phyloP scores from a whole-genome alignment of 2,329 filamentous ascomycete genomes.

The Exophiala phaeomuriformis region DNA sequence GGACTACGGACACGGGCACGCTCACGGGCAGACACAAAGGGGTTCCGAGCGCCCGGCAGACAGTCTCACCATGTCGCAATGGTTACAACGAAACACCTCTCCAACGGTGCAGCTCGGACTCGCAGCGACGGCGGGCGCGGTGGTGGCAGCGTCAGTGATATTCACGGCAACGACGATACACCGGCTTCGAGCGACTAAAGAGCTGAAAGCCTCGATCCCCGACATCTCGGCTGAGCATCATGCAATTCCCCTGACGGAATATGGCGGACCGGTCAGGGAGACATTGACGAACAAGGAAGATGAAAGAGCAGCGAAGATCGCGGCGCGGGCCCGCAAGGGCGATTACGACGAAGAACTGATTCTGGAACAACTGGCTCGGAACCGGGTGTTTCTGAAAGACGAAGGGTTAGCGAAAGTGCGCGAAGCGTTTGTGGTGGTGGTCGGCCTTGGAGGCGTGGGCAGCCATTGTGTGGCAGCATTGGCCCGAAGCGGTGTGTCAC shows the following conservation, averaged over 20 bases:
- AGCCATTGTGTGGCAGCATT: slow-evolving; percentile 84
- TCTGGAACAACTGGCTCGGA: slow-evolving; percentile 86
- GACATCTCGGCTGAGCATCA: slow-evolving; percentile 19
- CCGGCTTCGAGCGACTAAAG: slow-evolving; percentile 48
- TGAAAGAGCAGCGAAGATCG: slow-evolving; percentile 51
- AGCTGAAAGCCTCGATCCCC: slow-evolving; percentile 54
- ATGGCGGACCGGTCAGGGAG: slow-evolving; percentile 34
- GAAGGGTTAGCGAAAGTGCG: slow-evolving; percentile 74
- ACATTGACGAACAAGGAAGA: slow-evolving; percentile 42
- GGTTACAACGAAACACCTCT: slow-evolving; percentile 20
- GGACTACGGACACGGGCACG: background rate
- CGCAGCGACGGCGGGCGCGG: slow-evolving; percentile 41
- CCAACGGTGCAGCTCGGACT: slow-evolving; percentile 17
- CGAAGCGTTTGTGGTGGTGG: slow-evolving; percentile 74
- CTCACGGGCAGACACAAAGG: background rate
- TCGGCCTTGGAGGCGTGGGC: slow-evolving; percentile 90
- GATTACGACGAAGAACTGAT: slow-evolving; percentile 74
- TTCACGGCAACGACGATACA: slow-evolving; percentile 51
- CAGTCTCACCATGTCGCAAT: slow-evolving; percentile 16
- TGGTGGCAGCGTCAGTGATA: slow-evolving; percentile 41
- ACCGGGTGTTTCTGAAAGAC: slow-evolving; percentile 80
- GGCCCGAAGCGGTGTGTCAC: slow-evolving; percentile 80
- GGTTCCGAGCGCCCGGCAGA: no score
- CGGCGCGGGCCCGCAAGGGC: slow-evolving; percentile 53
- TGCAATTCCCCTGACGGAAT: slow-evolving; percentile 43